Evolutionary conservation across 2,329 filamentous ascomycete genomes (phyloP), one percentile per base, ranked within the genome.

Genomic region (Stagonosporopsis cucurbitacearum): DNA sequence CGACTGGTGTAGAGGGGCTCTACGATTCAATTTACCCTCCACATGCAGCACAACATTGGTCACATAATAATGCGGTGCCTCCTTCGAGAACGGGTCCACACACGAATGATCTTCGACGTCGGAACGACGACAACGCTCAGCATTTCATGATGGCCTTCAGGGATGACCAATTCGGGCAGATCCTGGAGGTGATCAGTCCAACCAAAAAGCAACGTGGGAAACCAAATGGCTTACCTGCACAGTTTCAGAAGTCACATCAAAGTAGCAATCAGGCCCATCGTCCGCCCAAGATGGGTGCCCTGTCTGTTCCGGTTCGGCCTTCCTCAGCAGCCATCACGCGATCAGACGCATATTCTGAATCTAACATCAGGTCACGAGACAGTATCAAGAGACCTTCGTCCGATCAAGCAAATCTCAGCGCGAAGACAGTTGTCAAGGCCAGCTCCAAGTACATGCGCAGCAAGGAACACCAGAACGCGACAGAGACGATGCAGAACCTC

Each of bases 181-280:
- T 71, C 1, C 64, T 68, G 11, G 58, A 70, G 28, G 66, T 59
- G 1, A 62, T 67, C 20, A 70, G 66, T 42, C 67, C 66, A 17
- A 60, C 66, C 3, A 68, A 66, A 50, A 96, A 95, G 0, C 90
- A 91, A 46, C 91, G 84, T 26, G 45, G 57, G 28, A 20, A 48
- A 32, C 23, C 39, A 8, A 40, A 42, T 6, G 49, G 45, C 9
- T 42, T 50, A 2, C 26, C 40, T 20, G 15, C 19, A 9, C 46
- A 46, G 23, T 19, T 8, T 11, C 49, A 49, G n/a, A 37, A 32
- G 25, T 28, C 23, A 28, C 56, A 40, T 12, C 59, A 35, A 32
- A 42, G 49, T 28, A 58, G 39, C 22, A 33, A 33, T 28, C 54
- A 60, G 23, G 41, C 42, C 51, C 60, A 54, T 51, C 51, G 41